Base-by-base conservation (phyloP, 768 basidiomycete species). In the Collybiopsis luxurians region DNA sequence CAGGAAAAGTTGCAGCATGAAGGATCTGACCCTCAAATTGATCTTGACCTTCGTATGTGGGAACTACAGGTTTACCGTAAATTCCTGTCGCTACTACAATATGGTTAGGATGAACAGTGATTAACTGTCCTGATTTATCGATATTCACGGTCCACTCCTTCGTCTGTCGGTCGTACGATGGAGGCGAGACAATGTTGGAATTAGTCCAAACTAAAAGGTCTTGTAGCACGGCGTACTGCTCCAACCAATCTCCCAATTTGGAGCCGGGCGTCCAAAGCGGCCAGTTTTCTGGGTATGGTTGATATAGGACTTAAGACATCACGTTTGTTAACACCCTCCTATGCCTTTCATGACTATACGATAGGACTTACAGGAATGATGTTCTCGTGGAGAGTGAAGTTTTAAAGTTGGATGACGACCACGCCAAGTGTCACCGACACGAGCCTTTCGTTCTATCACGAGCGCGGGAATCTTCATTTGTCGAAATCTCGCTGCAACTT, bases 141-240 rank as follows among this genome's bases (percentile, higher is more conserved):
- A 80, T 56, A n/a, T 60, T 62, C 3, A 75, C 67, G 0, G 67
- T 69, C 77, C 77, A 79, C 36, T 62, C 61, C 43, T 66, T 67
- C 1, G 61, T 55, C 1, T 28, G 23, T 21, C 53, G 26, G 60
- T 78, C 68, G 60, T 76, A 79, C 11, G 21, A 58, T 0, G 77
- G 72, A 10, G 55, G 58, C 0, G 74, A 69, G 0, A 70, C 51
- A 7, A 71, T 60, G 11, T 59, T 59, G 2, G 75, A 69, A 30
- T 65, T 64, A 11, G 72, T 76, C 79, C 79, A 81, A 2, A 79
- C 68, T 3, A 72, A 64, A 11, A 80, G 65, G 52, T 80, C 79
- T 57, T 77, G 76, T 2, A 66, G 61, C 3, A 62, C 48, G 1
- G 64, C 72, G 57, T 80, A 79, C n/a, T 72, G 67, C 60, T 79